Evolutionary conservation across 179 eudicot species (phyloP).

Genomic region (Silene vulgaris): DNA sequence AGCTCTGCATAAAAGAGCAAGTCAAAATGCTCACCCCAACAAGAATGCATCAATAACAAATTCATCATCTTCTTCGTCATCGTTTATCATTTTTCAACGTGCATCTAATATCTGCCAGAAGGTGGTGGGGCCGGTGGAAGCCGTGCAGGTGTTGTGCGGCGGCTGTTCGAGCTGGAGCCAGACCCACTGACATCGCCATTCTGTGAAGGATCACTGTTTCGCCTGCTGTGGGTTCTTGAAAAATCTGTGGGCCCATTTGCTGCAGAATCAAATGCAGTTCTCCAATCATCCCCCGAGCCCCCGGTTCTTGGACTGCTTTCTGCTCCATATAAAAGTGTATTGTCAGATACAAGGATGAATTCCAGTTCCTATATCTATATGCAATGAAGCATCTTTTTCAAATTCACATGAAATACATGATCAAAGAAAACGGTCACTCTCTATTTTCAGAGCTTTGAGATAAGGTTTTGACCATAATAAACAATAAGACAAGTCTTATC

Average conservation of each 20-base stretch:
- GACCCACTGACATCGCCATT: constrained; percentile 67
- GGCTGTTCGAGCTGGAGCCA: constrained; percentile 60
- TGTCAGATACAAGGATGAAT: neutral
- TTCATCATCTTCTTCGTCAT: constrained; percentile 9
- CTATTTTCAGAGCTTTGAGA: neutral
- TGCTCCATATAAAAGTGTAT: constrained; percentile 25
- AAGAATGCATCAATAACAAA: constrained; percentile 27
- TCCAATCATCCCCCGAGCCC: constrained; percentile 87
- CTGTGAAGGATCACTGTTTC: constrained; percentile 74
- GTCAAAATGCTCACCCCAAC: constrained; percentile 33
- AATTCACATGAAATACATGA: neutral
- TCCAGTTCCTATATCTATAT: neutral
- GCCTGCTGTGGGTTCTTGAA: constrained; percentile 69
- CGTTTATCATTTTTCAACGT: constrained; percentile 7
- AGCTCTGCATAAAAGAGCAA: constrained; percentile 33
- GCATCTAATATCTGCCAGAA: constrained; percentile 35
- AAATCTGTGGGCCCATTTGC: constrained; percentile 70
- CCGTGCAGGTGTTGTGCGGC: constrained; percentile 75
- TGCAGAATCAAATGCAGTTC: constrained; percentile 92
- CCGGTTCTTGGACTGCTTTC: constrained; percentile 75
- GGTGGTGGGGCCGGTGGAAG: constrained; percentile 94
- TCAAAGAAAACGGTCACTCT: neutral
- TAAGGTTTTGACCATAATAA: neutral
- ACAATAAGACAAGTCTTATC: neutral
- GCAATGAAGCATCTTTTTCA: neutral